phyloP scores from a whole-genome alignment of 129 eudicot species.

The Saussurea involucrata region DNA sequence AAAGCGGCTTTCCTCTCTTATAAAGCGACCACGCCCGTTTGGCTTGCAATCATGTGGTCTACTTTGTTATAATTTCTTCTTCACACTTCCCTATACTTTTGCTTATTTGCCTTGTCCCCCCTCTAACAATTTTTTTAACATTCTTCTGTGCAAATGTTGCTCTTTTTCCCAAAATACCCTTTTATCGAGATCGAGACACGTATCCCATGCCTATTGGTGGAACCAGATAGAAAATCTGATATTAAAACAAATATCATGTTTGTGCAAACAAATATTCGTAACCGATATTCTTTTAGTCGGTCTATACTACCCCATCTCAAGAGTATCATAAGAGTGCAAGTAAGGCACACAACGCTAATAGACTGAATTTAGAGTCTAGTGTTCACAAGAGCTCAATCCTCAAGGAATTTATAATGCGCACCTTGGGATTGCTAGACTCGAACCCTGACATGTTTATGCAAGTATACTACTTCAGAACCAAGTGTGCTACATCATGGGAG shows the following conservation, averaged over 20 bases:
- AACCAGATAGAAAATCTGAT: background rate
- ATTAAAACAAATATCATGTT: background rate
- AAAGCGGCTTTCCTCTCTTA: conserved; percentile 56
- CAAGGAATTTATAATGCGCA: background rate
- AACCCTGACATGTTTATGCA: too few species aligned
- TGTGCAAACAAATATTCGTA: background rate
- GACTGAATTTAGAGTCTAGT: background rate
- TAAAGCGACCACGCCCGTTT: conserved; percentile 95
- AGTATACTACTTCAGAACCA: background rate
- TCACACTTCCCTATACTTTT: conserved; percentile 37
- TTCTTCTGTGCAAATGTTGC: conserved; percentile 8
- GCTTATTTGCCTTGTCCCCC: conserved; percentile 28
- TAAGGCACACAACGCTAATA: background rate
- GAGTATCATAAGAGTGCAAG: background rate
- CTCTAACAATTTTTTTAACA: conserved; percentile 16
- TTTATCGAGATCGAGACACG: conserved; percentile 11
- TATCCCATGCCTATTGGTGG: conserved; percentile 8
- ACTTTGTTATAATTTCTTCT: conserved; percentile 52
- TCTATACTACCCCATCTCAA: too few species aligned
- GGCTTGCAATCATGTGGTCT: conserved; percentile 79
- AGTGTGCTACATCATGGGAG: background rate
- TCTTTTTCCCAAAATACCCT: conserved; percentile 4
- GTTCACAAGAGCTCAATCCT: background rate
- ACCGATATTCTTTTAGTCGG: background rate
- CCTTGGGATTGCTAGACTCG: background rate